These are phyloP conservation scores for Triadica sebifera DNA, from an alignment of 345 rosid species.

Conservation along the genomic window DNA sequence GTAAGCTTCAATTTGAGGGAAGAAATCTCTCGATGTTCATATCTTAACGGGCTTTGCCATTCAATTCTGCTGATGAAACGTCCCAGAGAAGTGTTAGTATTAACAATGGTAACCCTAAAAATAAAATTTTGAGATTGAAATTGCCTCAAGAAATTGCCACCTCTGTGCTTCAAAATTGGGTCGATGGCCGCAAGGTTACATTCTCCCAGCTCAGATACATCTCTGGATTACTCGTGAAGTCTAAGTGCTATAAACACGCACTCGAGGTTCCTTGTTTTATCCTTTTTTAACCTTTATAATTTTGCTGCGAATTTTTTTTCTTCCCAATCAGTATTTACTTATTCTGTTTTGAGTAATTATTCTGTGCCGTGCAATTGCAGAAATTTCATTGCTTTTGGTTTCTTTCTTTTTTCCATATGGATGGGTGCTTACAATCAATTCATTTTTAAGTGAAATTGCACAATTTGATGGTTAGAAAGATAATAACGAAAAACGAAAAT, in stretches of 20 bases:
- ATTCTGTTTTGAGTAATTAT: background rate
- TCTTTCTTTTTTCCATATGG: background rate
- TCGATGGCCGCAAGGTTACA: slow-evolving; percentile 38
- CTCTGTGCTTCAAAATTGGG: slow-evolving; percentile 36
- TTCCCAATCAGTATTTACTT: background rate
- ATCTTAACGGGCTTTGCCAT: slow-evolving; percentile 26
- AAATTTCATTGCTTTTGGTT: too few relatives aligned
- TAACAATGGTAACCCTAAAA: slow-evolving; percentile 18
- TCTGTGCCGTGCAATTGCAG: background rate
- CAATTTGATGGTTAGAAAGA: background rate
- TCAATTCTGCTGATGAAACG: background rate
- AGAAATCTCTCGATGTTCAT: slow-evolving; percentile 23
- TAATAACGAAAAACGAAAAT: too few relatives aligned
- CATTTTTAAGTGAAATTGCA: background rate
- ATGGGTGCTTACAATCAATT: background rate
- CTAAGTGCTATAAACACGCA: slow-evolving; percentile 46
- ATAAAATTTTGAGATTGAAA: slow-evolving; percentile 37
- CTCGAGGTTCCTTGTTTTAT: slow-evolving; percentile 41
- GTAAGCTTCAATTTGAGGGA: background rate
- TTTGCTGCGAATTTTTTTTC: background rate
- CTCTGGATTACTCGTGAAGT: slow-evolving; percentile 32
- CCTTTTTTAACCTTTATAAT: background rate
- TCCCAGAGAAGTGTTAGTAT: background rate
- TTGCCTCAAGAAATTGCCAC: slow-evolving; percentile 27
- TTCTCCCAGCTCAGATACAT: slow-evolving; percentile 42